These are phyloP conservation scores for Chaetoscypha palmicola DNA, from an alignment of 2,329 filamentous ascomycete species.

Conservation along the genomic window DNA sequence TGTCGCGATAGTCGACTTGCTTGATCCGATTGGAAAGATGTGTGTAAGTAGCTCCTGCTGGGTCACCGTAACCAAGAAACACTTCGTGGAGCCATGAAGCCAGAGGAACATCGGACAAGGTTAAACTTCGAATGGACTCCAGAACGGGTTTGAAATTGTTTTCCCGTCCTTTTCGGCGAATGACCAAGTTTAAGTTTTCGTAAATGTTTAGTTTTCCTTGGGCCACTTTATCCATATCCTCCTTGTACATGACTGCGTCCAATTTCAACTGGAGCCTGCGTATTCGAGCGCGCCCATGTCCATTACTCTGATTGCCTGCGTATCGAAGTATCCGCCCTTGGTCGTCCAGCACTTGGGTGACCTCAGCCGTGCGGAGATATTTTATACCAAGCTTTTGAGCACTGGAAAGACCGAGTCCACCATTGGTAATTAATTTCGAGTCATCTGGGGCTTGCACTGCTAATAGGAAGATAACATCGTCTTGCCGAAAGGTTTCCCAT, in stretches of 20 bases:
- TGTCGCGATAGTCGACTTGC: constrained; percentile 84
- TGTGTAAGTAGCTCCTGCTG: constrained; percentile 78
- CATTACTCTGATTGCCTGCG: constrained; percentile 53
- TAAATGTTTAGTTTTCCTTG: constrained; percentile 74
- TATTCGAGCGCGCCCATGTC: constrained; percentile 51
- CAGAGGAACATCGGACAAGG: constrained; percentile 76
- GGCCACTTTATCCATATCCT: constrained; percentile 60
- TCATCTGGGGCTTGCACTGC: constrained; percentile 58
- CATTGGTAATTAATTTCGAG: constrained; percentile 46
- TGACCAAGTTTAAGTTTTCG: constrained; percentile 74
- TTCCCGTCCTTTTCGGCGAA: constrained; percentile 77
- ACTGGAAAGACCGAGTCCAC: constrained; percentile 40
- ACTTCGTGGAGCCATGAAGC: constrained; percentile 94
- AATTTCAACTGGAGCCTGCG: constrained; percentile 74
- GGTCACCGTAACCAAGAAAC: constrained; percentile 95
- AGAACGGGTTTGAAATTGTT: constrained; percentile 96
- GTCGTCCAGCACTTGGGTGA: constrained; percentile 81
- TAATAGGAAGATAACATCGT: constrained; percentile 85
- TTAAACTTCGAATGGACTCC: constrained; percentile 81
- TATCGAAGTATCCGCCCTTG: constrained; percentile 69
- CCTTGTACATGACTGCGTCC: constrained; percentile 69
- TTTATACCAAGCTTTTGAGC: constrained; percentile 60
- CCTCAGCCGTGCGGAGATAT: constrained; percentile 72
- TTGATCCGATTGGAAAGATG: constrained; percentile 70
- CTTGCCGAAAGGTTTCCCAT: constrained; percentile 81